These are phyloP conservation scores for Aspergillus sp. DNA, from an alignment of 2,329 filamentous ascomycete genomes.

Conservation along the genomic window DNA sequence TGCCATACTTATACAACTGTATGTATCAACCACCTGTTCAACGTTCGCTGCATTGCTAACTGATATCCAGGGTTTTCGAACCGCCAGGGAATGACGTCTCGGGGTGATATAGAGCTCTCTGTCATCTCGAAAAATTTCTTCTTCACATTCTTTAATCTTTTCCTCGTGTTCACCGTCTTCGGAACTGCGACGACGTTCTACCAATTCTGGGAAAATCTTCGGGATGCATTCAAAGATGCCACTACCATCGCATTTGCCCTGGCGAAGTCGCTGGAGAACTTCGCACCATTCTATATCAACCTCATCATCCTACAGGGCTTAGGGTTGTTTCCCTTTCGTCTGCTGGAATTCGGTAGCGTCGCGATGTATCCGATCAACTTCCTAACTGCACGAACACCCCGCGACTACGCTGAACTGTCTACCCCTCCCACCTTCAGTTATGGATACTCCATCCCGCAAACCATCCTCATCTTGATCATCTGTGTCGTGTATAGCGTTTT, in stretches of 20 bases:
- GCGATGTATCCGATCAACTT: slow-evolving; percentile 77
- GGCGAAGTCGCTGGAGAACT: slow-evolving; percentile 68
- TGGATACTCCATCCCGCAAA: slow-evolving; percentile 91
- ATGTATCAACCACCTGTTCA: slow-evolving; percentile 24
- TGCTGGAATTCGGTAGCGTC: slow-evolving; percentile 86
- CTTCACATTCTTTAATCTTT: slow-evolving; percentile 99
- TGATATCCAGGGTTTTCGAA: slow-evolving; percentile 66
- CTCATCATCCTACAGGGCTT: slow-evolving; percentile 91
- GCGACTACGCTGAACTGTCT: slow-evolving; percentile 80
- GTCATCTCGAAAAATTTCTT: slow-evolving; percentile 98
- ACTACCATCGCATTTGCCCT: slow-evolving; percentile 72
- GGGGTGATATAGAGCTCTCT: slow-evolving; percentile 89
- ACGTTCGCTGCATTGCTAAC: slow-evolving; percentile 9
- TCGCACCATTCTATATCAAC: slow-evolving; percentile 86
- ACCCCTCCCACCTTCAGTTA: slow-evolving; percentile 89
- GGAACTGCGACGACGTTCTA: slow-evolving; percentile 75
- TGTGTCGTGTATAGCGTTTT: slow-evolving; percentile 93
- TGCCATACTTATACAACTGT: slow-evolving; percentile 94
- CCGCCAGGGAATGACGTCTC: slow-evolving; percentile 90
- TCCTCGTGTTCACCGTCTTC: slow-evolving; percentile 88
- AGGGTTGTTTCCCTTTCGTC: slow-evolving; percentile 88
- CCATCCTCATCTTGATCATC: slow-evolving; percentile 88
- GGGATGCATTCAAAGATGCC: slow-evolving; percentile 73
- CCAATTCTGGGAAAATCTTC: slow-evolving; percentile 61
- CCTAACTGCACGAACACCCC: slow-evolving; percentile 77